Percentiles rank a stretch among this genome's conserved stretches.
Conservation (phyloP, 768 basidiomycete species). For the Trametes cinnabarina region DNA sequence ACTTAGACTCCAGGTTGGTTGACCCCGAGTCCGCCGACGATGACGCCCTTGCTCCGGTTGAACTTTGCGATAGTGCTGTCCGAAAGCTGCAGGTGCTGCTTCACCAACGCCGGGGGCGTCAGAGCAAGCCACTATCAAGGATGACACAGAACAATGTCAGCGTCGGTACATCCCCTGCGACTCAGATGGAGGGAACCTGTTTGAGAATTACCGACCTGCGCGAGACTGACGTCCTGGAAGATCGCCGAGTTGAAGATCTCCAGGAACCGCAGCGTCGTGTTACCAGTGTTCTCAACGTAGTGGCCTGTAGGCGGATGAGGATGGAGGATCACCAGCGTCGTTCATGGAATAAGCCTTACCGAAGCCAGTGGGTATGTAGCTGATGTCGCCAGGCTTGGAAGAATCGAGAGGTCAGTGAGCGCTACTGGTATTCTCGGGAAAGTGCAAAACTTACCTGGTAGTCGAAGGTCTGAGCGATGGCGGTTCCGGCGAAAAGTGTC, state of each 20-base stretch:
- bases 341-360: conserved; percentile 31
- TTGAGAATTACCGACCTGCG: conserved; percentile 36
- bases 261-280: conserved; percentile 36
- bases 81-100: conserved; percentile 43
- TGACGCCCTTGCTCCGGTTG: conserved; percentile 39
- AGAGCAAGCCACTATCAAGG: conserved; percentile 40
- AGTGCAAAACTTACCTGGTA: conserved; percentile 39
- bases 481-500: conserved; percentile 52
- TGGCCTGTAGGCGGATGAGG: conserved; percentile 33
- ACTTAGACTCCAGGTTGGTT: no score
- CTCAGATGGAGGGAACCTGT: background rate
- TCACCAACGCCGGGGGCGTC: conserved; percentile 45
- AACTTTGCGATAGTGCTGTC: conserved; percentile 36
- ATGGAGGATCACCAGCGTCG: no score
- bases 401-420: background rate
- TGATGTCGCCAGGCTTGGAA: conserved; percentile 32
- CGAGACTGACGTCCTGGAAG: conserved; percentile 38
- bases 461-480: conserved; percentile 55
- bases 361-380: conserved; percentile 54
- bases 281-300: conserved; percentile 40
- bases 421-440: background rate
- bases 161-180: background rate
- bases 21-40: conserved; percentile 30
- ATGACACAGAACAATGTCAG: background rate
- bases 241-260: conserved; percentile 36